Evolutionary conservation across 192 early-diverging fungal species (phyloP).

Genomic region (Gonapodya sp.): DNA sequence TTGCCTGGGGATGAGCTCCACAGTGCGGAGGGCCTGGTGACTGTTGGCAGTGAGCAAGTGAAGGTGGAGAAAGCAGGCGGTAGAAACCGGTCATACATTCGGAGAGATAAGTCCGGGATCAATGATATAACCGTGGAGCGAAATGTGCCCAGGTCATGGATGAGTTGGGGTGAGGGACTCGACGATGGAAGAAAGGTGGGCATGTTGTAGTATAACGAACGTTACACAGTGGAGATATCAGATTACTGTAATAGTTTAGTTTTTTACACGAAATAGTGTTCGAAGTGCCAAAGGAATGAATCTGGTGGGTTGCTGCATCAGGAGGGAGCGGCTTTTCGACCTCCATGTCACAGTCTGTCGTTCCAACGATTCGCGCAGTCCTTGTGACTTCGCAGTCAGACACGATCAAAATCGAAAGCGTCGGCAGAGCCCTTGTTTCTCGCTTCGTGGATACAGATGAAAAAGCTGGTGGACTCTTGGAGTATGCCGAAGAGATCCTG

Average conservation of each 20-base stretch:
- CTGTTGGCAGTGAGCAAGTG: background rate
- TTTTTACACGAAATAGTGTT: no score
- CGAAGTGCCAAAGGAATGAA: no score
- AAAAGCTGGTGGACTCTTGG: background rate
- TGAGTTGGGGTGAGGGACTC: background rate
- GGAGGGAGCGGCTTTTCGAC: no score
- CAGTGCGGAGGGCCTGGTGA: background rate
- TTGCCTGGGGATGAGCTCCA: background rate
- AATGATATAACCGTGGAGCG: background rate
- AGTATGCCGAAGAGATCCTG: background rate
- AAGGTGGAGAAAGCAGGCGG: background rate
- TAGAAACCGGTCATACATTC: background rate
- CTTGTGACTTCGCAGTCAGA: background rate
- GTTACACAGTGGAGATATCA: no score
- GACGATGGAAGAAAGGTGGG: background rate
- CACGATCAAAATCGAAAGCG: background rate
- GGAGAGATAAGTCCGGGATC: background rate
- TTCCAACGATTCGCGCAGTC: no score
- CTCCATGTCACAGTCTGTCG: no score
- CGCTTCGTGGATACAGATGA: background rate
- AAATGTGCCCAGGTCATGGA: background rate
- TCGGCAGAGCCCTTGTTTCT: background rate
- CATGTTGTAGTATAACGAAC: background rate
- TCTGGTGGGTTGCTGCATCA: no score
- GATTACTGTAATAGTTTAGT: no score